phyloP scores from a whole-genome alignment of 495 filamentous ascomycete genomes.

The Jackrogersella multiformis region DNA sequence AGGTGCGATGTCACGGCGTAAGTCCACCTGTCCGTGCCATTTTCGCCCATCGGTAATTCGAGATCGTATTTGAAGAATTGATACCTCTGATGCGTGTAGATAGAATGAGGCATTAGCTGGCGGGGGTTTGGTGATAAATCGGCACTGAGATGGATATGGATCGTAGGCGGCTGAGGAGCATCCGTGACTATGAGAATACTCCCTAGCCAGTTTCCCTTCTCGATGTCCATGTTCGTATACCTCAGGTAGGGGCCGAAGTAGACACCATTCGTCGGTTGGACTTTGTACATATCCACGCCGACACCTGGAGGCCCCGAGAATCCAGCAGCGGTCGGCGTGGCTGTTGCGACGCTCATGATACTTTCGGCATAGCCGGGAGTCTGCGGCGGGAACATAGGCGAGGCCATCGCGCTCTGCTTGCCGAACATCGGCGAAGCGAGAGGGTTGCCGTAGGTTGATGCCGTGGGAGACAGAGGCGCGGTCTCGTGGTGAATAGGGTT shows the following conservation, averaged over 20 bases:
- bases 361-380: slow-evolving; percentile 78
- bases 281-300: slow-evolving; percentile 91
- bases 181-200: slow-evolving; percentile 82
- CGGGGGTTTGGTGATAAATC: slow-evolving; percentile 94
- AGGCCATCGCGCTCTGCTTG: slow-evolving; percentile 76
- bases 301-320: slow-evolving; percentile 84
- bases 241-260: slow-evolving; percentile 97
- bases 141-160: slow-evolving; percentile 90
- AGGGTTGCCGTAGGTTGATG: slow-evolving; percentile 80
- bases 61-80: slow-evolving; percentile 96
- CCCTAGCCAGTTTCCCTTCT: slow-evolving; percentile 89
- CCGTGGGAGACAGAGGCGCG: slow-evolving; percentile 79
- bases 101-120: slow-evolving; percentile 84
- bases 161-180: slow-evolving; percentile 91
- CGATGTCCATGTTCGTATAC: slow-evolving; percentile 97
- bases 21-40: slow-evolving; percentile 86
- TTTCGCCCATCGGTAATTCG: slow-evolving; percentile 88
- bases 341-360: slow-evolving; percentile 79
- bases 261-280: slow-evolving; percentile 93
- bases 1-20: slow-evolving; percentile 98
- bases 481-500: slow-evolving; percentile 82
- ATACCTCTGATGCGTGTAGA: slow-evolving; percentile 90
- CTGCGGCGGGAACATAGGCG: slow-evolving; percentile 76
- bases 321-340: slow-evolving; percentile 72
- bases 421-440: slow-evolving; percentile 76